Conservation (phyloP, 345 rosid genomes). For the Angophora floribunda region DNA sequence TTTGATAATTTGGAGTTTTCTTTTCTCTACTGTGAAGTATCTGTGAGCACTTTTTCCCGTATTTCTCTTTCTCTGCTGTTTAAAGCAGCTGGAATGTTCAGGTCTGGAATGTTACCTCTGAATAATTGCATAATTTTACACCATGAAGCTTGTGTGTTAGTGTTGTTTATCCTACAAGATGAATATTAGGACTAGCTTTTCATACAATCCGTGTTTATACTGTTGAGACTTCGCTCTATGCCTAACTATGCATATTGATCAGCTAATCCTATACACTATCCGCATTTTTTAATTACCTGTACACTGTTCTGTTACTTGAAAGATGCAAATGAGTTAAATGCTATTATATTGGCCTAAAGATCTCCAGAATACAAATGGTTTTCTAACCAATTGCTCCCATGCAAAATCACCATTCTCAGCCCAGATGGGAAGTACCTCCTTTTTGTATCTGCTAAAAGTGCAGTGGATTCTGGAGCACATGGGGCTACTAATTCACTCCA, state of each 20-base stretch:
- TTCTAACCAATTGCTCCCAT: neutral
- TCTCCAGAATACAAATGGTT: neutral
- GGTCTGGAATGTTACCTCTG: neutral
- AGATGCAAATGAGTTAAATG: neutral
- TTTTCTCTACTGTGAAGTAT: neutral
- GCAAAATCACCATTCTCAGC: constrained; percentile 29
- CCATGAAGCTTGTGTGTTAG: neutral
- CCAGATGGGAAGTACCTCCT: constrained; percentile 76
- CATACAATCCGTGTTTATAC: neutral
- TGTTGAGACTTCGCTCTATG: neutral
- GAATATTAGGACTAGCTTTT: neutral
- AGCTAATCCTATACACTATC: neutral
- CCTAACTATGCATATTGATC: neutral
- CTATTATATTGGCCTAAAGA: neutral
- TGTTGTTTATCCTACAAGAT: neutral
- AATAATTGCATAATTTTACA: neutral
- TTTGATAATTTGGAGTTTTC: neutral
- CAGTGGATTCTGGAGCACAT: constrained; percentile 82
- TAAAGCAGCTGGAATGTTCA: neutral
- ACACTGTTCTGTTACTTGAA: neutral
- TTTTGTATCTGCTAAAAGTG: constrained; percentile 58
- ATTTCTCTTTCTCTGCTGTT: neutral
- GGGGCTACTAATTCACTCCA: constrained; percentile 67
- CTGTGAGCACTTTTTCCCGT: neutral
- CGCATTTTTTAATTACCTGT: neutral